Percentiles rank a stretch among this genome's conserved stretches.
phyloP scores from a whole-genome alignment of 495 filamentous ascomycete genomes.

The Daldinia concentrica region DNA sequence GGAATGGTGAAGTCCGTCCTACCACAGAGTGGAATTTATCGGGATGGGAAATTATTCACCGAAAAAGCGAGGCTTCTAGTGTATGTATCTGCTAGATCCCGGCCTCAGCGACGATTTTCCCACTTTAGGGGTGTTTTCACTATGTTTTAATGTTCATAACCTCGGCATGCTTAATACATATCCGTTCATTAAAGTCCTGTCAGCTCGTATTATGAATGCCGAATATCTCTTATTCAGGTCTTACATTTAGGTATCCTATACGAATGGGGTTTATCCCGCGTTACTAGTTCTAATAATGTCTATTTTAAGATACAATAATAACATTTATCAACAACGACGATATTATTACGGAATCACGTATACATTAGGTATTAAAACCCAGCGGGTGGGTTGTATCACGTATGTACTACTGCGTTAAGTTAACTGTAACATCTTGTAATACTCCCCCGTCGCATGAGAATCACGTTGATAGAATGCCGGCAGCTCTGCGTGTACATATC shows the following conservation, averaged over 20 bases:
- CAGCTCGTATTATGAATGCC: constrained; percentile 32
- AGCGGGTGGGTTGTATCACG: constrained; percentile 32
- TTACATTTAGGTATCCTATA: constrained; percentile 12
- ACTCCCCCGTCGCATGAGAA: constrained; percentile 24
- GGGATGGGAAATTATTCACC: constrained; percentile 33
- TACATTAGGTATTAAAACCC: constrained; percentile 15
- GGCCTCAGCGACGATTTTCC: constrained; percentile 1
- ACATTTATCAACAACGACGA: neutral
- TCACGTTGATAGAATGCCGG: constrained; percentile 27
- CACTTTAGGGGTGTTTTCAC: constrained; percentile 9
- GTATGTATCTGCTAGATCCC: neutral
- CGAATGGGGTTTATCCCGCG: constrained; percentile 2
- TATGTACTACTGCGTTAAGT: constrained; percentile 7
- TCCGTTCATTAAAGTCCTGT: constrained; percentile 15
- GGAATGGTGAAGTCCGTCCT: constrained; percentile 16
- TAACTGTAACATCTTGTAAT: constrained; percentile 19
- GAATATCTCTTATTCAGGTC: constrained; percentile 20
- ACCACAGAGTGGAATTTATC: constrained; percentile 9
- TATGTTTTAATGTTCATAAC: constrained; percentile 2
- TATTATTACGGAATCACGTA: neutral
- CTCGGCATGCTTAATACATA: constrained; percentile 9
- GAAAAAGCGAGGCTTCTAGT: constrained; percentile 31
- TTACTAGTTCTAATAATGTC: constrained; percentile 11
- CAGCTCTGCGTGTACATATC: neutral
- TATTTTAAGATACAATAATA: constrained; percentile 32